Conservation (phyloP, 2,329 filamentous ascomycete species). For the Monilinia polystroma region DNA sequence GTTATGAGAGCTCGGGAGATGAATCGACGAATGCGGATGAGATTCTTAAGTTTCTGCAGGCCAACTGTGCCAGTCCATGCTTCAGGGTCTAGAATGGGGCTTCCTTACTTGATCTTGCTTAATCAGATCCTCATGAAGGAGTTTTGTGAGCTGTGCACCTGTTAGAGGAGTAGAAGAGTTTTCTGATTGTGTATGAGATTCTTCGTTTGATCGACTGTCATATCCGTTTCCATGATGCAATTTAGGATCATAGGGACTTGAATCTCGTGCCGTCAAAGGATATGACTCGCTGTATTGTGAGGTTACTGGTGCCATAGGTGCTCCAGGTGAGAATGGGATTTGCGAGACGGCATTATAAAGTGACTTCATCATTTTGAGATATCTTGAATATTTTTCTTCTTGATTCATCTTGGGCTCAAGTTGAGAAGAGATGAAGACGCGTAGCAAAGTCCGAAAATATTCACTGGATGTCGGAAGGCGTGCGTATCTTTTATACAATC, state of each 20-base stretch:
- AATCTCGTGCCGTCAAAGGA: neutral
- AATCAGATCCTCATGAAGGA: neutral
- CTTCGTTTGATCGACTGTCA: neutral
- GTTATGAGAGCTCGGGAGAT: slow-evolving; percentile 7
- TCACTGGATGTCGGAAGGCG: too few species aligned
- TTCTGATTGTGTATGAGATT: neutral
- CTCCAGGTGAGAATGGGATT: neutral
- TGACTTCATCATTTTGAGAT: neutral
- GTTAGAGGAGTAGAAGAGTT: neutral
- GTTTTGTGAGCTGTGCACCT: neutral
- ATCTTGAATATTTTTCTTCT: neutral
- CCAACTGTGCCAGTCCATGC: neutral
- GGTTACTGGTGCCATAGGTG: neutral
- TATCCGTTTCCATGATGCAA: neutral
- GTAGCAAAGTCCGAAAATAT: neutral
- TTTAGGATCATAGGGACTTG: neutral
- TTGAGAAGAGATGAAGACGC: neutral
- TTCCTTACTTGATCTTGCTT: slow-evolving; percentile 4
- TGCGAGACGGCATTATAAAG: neutral
- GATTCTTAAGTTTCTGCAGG: neutral
- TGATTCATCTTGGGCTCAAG: accelerated
- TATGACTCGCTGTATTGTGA: slow-evolving; percentile 9
- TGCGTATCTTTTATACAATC: neutral
- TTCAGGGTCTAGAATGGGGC: accelerated
- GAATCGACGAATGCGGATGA: neutral